Base-by-base conservation (phyloP, 1,284 basidiomycete species). In the Heterobasidion annosum region DNA sequence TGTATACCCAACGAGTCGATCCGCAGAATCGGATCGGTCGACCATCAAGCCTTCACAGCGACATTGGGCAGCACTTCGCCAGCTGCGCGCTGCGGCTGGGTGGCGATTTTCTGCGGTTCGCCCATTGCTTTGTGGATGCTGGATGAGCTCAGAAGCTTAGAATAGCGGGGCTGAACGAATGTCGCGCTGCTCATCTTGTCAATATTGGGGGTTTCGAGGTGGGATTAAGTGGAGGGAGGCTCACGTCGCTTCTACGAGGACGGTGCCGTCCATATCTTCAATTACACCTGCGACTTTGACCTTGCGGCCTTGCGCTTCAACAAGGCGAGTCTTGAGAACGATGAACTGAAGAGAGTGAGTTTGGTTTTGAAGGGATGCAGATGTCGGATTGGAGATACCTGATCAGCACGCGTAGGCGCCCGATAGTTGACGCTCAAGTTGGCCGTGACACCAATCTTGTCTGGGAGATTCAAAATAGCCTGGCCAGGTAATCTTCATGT, bases 381-480 rank as follows among this genome's bases (percentile, higher is more conserved):
- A 54, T 25, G 16, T 4, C 4, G n/a, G 55, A 58, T 32, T 53
- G 51, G 33, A 51, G 58, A 55, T 66, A 87, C 86, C 78, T 91
- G 91, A 68, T 93, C 89, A 1, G 92, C 92, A 56, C 78, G 81
- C 1, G 89, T 91, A 0, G 92, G 92, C 0, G 89, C 85, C 53
- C 78, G 81, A 68, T 92, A 95, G 63, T 83, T 83, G 54, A 94
- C 69, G 15, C 77, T 76, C 48, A 94, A 71, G 52, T 79, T 86
- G 1, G 93, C 95, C 0, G 95, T 98, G 10, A 98, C 93, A n/a
- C 91, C 95, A 49, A 98, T 85, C 65, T 90, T 86, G 34, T 88
- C 86, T 0, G 93, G 93, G 0, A 98, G 70, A 64, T 92, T 91
- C 55, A 81, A 75, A 50, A 94, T 79, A 2, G 93, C 91, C 91